Base-by-base conservation (phyloP, 805 yeast species). In the Wickerhamiella cacticola region DNA sequence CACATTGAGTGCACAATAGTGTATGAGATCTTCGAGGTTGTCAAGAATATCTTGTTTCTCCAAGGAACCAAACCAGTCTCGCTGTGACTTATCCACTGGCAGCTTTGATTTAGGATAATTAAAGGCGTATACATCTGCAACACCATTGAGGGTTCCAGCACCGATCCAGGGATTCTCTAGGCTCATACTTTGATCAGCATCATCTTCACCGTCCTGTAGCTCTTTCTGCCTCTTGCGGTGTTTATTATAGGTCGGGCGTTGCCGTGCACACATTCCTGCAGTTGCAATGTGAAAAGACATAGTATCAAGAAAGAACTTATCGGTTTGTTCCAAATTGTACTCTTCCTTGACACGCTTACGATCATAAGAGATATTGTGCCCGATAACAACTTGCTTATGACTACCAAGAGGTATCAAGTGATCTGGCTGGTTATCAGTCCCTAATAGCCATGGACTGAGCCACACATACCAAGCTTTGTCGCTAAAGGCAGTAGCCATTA, bases 281-380 rank as follows among this genome's bases (percentile, higher is more conserved):
- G 79, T 76, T 1, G 97, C 94, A 28, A 88, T 77, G 63, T 92
- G 99, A 16, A 92, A 66, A 1, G 96, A 81, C 87, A 89, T 83
- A 1, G 95, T 88, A 63, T 92, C 99, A 50, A 94, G 54, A 58
- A 69, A 92, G 63, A 86, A 87, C 1, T 84, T 82, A 54, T 80
- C 77, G 0, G 94, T 70, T 40, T 70, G 74, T 26, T 68, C 63
- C 29, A 88, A 60, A 56, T 73, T 71, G 64, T 92, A 92, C 61
- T 92, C 98, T 48, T 92, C 96, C 25, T 68, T 55, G 1, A 89
- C 76, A 29, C 95, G 71, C 1, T 95, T 89, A 40, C 99, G 72
- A 63, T 92, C 99, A 59, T 79, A 92, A 5, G 92, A 79, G 2
- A 92, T 80, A 59, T 89, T 87, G 62, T 86, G 95, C 0, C 99